Evolutionary conservation across 2,329 filamentous ascomycete genomes (phyloP).

Genomic region (Thelonectria discophora): DNA sequence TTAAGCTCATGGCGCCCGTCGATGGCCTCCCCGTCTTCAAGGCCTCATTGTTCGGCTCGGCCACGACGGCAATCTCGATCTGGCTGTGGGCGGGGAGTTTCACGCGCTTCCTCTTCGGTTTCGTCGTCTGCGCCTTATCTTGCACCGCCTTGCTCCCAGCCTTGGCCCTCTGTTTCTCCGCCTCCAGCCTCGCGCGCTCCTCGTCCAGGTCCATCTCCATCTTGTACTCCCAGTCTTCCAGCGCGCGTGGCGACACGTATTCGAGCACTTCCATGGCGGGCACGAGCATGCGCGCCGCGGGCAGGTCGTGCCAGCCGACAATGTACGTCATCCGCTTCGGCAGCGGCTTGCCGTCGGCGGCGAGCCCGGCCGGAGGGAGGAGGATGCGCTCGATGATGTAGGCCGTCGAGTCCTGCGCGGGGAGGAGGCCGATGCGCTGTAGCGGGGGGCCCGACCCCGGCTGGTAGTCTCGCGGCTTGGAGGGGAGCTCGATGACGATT

Average conservation of each 20-base stretch:
- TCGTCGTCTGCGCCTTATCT: conserved; percentile 26
- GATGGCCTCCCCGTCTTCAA: conserved; percentile 38
- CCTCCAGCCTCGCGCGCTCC: conserved; percentile 44
- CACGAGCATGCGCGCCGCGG: conserved; percentile 57
- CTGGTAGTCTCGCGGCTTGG: conserved; percentile 48
- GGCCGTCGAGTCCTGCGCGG: conserved; percentile 60
- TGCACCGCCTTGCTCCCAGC: conserved; percentile 40
- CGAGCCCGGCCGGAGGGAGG: conserved; percentile 49
- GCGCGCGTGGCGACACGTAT: conserved; percentile 64
- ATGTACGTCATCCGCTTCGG: conserved; percentile 61
- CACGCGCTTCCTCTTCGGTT: conserved; percentile 35
- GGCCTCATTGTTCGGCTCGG: conserved; percentile 37
- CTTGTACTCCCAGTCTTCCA: conserved; percentile 66
- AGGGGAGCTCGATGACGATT: conserved; percentile 31
- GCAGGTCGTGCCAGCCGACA: conserved; percentile 63
- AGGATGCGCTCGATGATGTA: conserved; percentile 65
- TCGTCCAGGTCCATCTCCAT: conserved; percentile 55
- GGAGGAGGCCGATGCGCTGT: conserved; percentile 58
- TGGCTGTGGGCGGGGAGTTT: conserved; percentile 45
- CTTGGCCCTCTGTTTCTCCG: conserved; percentile 42
- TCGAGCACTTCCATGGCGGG: conserved; percentile 60
- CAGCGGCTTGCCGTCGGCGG: conserved; percentile 47
- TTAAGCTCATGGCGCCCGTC: conserved; percentile 47
- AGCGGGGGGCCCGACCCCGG: conserved; percentile 59
- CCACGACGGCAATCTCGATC: conserved; percentile 46